phyloP scores from a whole-genome alignment of 179 eudicot species.

The Silene noctiflora region DNA sequence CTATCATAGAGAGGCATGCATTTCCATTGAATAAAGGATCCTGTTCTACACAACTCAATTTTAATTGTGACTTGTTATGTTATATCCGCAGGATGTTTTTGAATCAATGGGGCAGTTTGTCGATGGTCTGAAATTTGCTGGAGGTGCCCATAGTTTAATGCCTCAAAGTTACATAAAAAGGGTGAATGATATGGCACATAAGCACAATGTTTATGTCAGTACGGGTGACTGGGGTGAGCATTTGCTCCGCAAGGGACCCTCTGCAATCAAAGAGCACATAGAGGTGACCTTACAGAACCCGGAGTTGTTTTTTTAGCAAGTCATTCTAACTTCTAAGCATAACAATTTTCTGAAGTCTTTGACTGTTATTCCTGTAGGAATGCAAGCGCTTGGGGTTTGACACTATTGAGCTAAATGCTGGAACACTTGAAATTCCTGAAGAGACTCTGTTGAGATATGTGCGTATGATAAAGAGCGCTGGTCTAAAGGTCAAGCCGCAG shows the following conservation, averaged over 20 bases:
- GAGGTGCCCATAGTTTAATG: conserved; percentile 71
- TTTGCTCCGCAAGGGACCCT: conserved; percentile 65
- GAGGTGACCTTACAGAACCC: conserved; percentile 41
- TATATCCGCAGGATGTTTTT: conserved; percentile 59
- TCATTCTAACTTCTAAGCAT: background rate
- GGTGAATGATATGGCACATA: conserved; percentile 77
- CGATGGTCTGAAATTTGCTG: conserved; percentile 83
- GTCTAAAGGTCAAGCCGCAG: conserved; percentile 80
- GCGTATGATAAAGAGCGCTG: conserved; percentile 69
- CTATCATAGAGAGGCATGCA: too few species aligned
- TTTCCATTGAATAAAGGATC: too few species aligned
- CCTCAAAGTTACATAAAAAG: conserved; percentile 60
- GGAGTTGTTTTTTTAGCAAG: background rate
- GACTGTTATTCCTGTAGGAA: conserved; percentile 44
- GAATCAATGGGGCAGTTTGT: conserved; percentile 93
- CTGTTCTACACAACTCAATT: background rate
- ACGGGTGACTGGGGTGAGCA: conserved; percentile 97
- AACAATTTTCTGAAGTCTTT: conserved; percentile 4
- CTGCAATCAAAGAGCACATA: conserved; percentile 68
- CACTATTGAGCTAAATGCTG: conserved; percentile 69
- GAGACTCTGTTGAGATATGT: conserved; percentile 74
- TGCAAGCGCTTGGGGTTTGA: conserved; percentile 89
- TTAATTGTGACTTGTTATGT: background rate
- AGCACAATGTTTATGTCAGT: conserved; percentile 78
- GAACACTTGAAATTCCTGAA: conserved; percentile 76